These are phyloP conservation scores for Fusarium multiceps DNA, from an alignment of 2,329 filamentous ascomycete species.

Conservation along the genomic window DNA sequence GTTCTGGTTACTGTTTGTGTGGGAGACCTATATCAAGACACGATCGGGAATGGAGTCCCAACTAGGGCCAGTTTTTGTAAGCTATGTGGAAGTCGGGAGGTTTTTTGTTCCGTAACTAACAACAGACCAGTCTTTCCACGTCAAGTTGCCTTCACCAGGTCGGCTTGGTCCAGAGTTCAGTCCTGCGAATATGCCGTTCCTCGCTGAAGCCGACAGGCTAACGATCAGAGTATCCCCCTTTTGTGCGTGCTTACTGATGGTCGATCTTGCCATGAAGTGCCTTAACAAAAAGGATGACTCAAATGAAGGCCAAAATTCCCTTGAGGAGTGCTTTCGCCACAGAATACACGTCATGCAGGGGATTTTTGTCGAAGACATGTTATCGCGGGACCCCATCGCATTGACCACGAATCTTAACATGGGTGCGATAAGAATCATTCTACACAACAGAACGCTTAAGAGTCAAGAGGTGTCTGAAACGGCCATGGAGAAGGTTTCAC, in stretches of 20 bases:
- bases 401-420: neutral
- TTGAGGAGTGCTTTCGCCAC: too few relatives aligned
- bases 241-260: neutral
- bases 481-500: neutral
- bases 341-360: neutral
- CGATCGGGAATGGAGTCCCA: neutral
- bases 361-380: accelerated
- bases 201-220: neutral
- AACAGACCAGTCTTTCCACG: neutral
- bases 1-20: neutral
- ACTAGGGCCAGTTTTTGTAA: neutral
- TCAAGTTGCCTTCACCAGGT: neutral
- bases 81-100: too few relatives aligned
- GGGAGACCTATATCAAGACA: neutral
- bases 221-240: accelerated
- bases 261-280: neutral
- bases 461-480: neutral
- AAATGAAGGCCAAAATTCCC: accelerated
- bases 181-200: accelerated
- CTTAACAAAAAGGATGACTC: accelerated
- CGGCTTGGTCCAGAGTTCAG: neutral
- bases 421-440: neutral
- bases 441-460: accelerated
- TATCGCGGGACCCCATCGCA: neutral
- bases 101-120: too few relatives aligned